These are phyloP conservation scores for Solanum microdontum DNA, from an alignment of 257 asterid genomes.

Conservation along the genomic window DNA sequence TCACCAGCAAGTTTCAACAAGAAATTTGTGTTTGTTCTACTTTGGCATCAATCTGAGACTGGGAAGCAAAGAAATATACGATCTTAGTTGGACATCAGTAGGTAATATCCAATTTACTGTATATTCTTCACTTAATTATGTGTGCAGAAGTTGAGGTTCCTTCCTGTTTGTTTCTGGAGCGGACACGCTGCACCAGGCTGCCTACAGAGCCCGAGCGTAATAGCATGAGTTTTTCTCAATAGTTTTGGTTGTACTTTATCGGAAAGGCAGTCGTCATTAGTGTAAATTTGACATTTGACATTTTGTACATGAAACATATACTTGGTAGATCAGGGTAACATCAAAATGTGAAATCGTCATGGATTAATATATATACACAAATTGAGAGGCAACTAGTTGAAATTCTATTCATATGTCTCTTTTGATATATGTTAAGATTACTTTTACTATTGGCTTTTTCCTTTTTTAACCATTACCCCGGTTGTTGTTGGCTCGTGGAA, in stretches of 20 bases:
- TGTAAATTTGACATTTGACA: neutral
- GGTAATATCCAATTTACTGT: neutral
- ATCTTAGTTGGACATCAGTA: neutral
- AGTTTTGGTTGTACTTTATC: neutral
- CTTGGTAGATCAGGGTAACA: neutral
- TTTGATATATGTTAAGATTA: neutral
- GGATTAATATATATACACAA: neutral
- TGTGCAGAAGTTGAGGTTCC: neutral
- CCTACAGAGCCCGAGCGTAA: neutral
- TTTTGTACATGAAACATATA: neutral
- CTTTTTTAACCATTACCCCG: neutral
- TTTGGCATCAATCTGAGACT: neutral
- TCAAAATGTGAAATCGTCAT: neutral
- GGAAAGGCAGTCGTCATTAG: neutral
- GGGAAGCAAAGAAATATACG: neutral
- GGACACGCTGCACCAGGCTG: neutral
- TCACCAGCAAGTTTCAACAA: neutral
- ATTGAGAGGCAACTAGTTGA: neutral
- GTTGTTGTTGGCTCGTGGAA: neutral
- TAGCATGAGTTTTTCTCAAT: neutral
- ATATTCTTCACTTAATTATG: neutral
- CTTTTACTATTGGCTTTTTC: neutral
- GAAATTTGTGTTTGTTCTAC: neutral
- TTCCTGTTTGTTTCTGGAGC: neutral
- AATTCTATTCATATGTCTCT: neutral